Base-by-base conservation (phyloP, 2,329 filamentous ascomycete species). In the Fusarium palustre region DNA sequence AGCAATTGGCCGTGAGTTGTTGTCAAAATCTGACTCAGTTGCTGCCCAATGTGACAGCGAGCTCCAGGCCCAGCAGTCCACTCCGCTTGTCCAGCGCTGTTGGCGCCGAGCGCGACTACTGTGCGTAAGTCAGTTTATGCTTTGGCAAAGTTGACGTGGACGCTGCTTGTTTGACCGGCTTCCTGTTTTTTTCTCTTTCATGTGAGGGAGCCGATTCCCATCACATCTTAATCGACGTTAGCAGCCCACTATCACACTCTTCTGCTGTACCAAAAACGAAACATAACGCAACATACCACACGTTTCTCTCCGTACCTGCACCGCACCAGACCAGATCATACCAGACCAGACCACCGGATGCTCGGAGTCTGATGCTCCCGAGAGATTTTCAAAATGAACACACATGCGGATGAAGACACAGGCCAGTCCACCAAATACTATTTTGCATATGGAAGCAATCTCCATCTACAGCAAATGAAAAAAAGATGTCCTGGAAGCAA, bases 361-460 rank as follows among this genome's bases (percentile, higher is more conserved):
- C 45, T 62, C 71, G 70, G 70, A 63, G 45, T 42, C 49, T 74
- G 57, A 53, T 73, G 59, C 38, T 59, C 69, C 73, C 71, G 74
- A 53, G 43, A 54, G 43, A 68, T 73, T 25, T 58, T 60, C 55
- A 65, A 49, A 56, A 76, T 76, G 73, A 68, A 68, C 47, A 64
- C 69, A 31, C 67, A 71, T 46, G 56, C 64, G 31, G 43, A 54
- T 62, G 64, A 63, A 46, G 47, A 68, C 50, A 53, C 68, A 56
- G 49, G 55, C 33, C 70, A 69, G 60, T 67, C 71, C 61, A 77
- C 77, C 59, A 75, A 72, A 52, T 77, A 76, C 50, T 84, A 84
- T 72, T 84, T 84, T 65, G 82, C 81, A 36, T 84, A 83, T 56
- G 83, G 82, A 47, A 83, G 81, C 71, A 84, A 84, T 68, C 76